phyloP scores from a whole-genome alignment of 805 yeast species.

The Sugiyamaella qingdaonensis region DNA sequence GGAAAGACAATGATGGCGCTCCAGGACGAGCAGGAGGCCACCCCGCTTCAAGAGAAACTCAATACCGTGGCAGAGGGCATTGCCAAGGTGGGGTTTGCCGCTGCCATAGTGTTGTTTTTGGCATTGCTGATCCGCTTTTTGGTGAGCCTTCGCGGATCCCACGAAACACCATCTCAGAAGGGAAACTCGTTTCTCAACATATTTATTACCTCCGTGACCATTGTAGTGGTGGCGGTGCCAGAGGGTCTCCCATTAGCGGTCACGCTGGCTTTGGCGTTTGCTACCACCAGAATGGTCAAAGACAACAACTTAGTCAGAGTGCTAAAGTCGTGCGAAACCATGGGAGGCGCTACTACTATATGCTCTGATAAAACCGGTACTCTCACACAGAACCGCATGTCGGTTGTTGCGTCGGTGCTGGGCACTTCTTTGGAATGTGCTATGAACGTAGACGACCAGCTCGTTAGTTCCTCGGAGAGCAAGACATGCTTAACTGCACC shows the following conservation, averaged over 20 bases:
- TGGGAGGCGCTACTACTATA: slow-evolving; percentile 97
- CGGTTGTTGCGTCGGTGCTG: slow-evolving; percentile 72
- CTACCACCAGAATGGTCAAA: slow-evolving; percentile 96
- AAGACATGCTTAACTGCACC: not conserved
- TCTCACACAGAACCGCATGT: slow-evolving; percentile 88
- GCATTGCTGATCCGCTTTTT: slow-evolving; percentile 75
- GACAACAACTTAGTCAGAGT: slow-evolving; percentile 96
- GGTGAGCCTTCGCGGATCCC: slow-evolving; percentile 51
- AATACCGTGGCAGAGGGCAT: slow-evolving; percentile 85
- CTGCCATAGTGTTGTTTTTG: slow-evolving; percentile 75
- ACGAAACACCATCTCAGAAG: slow-evolving; percentile 59
- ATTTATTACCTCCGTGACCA: slow-evolving; percentile 84
- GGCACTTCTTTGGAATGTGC: slow-evolving; percentile 48
- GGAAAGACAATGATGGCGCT: slow-evolving; percentile 88
- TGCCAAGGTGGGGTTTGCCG: slow-evolving; percentile 87
- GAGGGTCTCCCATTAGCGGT: slow-evolving; percentile 98
- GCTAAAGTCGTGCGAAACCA: slow-evolving; percentile 89
- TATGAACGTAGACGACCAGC: slow-evolving; percentile 37
- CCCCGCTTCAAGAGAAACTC: slow-evolving; percentile 84
- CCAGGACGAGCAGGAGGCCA: slow-evolving; percentile 68
- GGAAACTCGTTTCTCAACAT: slow-evolving; percentile 82
- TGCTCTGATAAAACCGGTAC: slow-evolving; percentile 99
- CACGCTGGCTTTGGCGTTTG: slow-evolving; percentile 93
- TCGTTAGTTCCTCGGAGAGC: not conserved
- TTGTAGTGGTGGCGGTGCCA: slow-evolving; percentile 98